Conservation (phyloP, 768 basidiomycete species). For the Xerocomellus chrysenteron region DNA sequence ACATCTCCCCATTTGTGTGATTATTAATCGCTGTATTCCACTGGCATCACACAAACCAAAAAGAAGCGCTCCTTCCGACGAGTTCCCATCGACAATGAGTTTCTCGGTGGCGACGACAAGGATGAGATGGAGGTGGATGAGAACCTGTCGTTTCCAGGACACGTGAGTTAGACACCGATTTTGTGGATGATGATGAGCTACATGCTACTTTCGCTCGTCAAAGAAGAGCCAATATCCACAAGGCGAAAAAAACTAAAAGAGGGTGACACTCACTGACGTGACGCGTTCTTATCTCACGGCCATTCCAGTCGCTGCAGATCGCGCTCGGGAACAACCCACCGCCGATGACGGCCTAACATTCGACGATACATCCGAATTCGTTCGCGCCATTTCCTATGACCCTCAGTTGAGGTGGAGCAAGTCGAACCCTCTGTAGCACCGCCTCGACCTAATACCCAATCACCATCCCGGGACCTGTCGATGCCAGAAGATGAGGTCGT, state of each 20-base stretch:
- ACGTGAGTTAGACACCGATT: conserved; percentile 80
- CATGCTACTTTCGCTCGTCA: conserved; percentile 89
- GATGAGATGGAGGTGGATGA: conserved; percentile 77
- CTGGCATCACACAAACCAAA: conserved; percentile 60
- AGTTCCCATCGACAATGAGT: conserved; percentile 44
- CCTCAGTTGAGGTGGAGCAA: conserved; percentile 53
- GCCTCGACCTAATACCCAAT: conserved; percentile 32
- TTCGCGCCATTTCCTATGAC: conserved; percentile 75
- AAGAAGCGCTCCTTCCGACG: conserved; percentile 84
- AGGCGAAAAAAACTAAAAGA: conserved; percentile 72
- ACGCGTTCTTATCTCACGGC: background rate
- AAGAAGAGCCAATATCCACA: conserved; percentile 77
- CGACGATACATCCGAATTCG: conserved; percentile 97
- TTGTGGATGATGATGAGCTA: conserved; percentile 97
- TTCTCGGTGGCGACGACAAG: conserved; percentile 10
- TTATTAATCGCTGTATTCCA: background rate
- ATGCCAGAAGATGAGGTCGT: conserved; percentile 63
- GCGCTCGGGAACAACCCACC: conserved; percentile 49
- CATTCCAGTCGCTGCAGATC: conserved; percentile 60
- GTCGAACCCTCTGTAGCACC: conserved; percentile 33
- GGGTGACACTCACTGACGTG: conserved; percentile 22
- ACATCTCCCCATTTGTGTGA: background rate
- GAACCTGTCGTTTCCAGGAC: conserved; percentile 62
- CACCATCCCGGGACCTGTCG: conserved; percentile 53
- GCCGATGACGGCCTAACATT: conserved; percentile 68